Conservation (phyloP, 768 basidiomycete species). For the Rhodotorula paludigena region DNA sequence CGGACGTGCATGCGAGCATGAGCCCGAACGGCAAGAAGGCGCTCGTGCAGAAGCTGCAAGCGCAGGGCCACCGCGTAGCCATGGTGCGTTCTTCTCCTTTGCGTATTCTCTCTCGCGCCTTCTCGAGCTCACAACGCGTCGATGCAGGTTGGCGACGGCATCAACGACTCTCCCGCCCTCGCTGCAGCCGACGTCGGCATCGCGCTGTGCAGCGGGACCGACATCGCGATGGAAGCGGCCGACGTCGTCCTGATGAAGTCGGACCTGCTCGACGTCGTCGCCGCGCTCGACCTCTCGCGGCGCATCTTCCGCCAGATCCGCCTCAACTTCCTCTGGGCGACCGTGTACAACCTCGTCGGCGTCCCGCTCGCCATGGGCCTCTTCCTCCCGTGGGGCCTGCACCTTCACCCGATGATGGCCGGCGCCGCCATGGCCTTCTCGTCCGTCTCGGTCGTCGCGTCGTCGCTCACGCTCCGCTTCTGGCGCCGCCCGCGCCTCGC, state of each 20-base stretch:
- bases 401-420: slow-evolving; percentile 96
- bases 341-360: slow-evolving; percentile 52
- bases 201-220: slow-evolving; percentile 90
- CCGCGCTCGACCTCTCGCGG: slow-evolving; percentile 83
- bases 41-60: slow-evolving; percentile 71
- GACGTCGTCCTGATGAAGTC: slow-evolving; percentile 97
- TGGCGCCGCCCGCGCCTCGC: slow-evolving; percentile 54
- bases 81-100: slow-evolving; percentile 60
- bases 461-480: slow-evolving; percentile 76
- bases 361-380: slow-evolving; percentile 98
- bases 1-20: slow-evolving; percentile 84
- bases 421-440: slow-evolving; percentile 99
- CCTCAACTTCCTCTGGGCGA: slow-evolving; percentile 93
- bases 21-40: slow-evolving; percentile 93
- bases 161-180: slow-evolving; percentile 96
- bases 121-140: neutral
- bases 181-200: slow-evolving; percentile 95
- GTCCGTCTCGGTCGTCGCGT: slow-evolving; percentile 88
- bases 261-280: slow-evolving; percentile 93
- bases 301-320: slow-evolving; percentile 83
- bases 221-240: slow-evolving; percentile 95
- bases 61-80: slow-evolving; percentile 63
- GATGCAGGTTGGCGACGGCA: slow-evolving; percentile 87
- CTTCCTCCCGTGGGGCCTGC: slow-evolving; percentile 82
- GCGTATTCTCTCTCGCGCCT: neutral